These are phyloP conservation scores for Boletus tomentosulus DNA, from an alignment of 768 basidiomycete species.

Conservation along the genomic window DNA sequence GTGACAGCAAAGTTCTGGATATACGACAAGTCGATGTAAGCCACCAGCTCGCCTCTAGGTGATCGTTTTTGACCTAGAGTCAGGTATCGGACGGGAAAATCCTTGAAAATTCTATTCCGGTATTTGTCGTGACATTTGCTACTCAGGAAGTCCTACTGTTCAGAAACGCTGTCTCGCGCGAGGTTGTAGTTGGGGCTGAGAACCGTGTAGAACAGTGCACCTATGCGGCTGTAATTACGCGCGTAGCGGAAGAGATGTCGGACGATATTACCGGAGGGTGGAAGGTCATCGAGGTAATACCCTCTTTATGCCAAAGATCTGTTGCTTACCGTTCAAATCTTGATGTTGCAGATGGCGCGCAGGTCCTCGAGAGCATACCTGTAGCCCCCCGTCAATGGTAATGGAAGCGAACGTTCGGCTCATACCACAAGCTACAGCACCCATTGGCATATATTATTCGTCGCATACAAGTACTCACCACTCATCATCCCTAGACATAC, in stretches of 20 bases:
- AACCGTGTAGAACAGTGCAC: constrained; percentile 89
- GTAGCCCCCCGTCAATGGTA: constrained; percentile 16
- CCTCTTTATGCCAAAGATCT: neutral
- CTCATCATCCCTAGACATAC: constrained; percentile 27
- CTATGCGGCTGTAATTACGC: constrained; percentile 89
- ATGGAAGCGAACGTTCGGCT: neutral
- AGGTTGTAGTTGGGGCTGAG: constrained; percentile 83
- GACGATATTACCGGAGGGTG: constrained; percentile 96
- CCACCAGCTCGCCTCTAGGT: constrained; percentile 7
- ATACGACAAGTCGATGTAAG: constrained; percentile 95
- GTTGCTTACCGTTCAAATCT: neutral
- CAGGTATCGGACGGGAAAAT: constrained; percentile 81
- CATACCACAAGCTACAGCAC: constrained; percentile 3
- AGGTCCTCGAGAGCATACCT: constrained; percentile 49
- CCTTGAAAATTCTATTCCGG: constrained; percentile 84
- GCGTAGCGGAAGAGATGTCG: constrained; percentile 80
- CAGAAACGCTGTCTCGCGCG: constrained; percentile 84
- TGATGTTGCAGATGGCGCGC: constrained; percentile 42
- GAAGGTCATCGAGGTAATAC: constrained; percentile 91
- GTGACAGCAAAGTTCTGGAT: constrained; percentile 92
- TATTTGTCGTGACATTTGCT: constrained; percentile 86
- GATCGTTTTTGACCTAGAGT: constrained; percentile 2
- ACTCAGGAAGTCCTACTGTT: constrained; percentile 94
- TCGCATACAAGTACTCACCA: constrained; percentile 26
- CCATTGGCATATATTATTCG: constrained; percentile 14